Conservation (phyloP, 78 protist genomes). For the Emiliania huxleyi region DNA sequence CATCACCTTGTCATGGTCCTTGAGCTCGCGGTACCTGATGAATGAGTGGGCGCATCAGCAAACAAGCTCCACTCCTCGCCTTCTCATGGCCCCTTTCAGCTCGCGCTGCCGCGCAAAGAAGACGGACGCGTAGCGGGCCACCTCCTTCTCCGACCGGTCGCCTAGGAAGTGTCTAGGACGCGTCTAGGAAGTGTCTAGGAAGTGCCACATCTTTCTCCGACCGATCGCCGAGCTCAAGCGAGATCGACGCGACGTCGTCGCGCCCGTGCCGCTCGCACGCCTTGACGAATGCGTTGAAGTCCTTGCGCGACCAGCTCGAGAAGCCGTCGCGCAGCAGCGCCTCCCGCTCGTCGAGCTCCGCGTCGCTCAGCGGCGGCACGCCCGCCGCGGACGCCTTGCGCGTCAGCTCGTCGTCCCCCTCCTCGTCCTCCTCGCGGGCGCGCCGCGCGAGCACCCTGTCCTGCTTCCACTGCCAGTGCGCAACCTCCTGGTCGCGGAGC, state of each 20-base stretch:
- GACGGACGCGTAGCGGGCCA: too few species aligned
- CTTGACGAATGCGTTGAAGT: constrained; percentile 59
- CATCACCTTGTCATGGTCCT: too few species aligned
- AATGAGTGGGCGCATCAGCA: too few species aligned
- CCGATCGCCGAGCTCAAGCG: too few species aligned
- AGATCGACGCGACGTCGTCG: constrained; percentile 25
- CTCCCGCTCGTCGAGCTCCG: constrained; percentile 45
- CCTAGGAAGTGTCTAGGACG: too few species aligned
- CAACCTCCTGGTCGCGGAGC: constrained; percentile 41
- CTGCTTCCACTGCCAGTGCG: background rate
- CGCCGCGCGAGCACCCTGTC: background rate
- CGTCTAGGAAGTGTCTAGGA: too few species aligned
- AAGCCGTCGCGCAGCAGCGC: constrained; percentile 58
- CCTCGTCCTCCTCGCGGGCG: background rate
- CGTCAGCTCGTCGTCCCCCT: background rate
- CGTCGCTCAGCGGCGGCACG: constrained; percentile 32
- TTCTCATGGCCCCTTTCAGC: too few species aligned
- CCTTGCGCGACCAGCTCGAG: constrained; percentile 60
- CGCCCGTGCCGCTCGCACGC: constrained; percentile 74
- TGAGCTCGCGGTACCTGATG: too few species aligned
- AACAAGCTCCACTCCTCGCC: too few species aligned
- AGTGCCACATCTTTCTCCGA: too few species aligned
- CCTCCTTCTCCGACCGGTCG: too few species aligned
- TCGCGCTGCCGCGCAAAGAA: too few species aligned
- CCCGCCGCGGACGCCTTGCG: background rate